Evolutionary conservation across 352 stramenopile genomes (phyloP).

Genomic region (Peronospora destructor): DNA sequence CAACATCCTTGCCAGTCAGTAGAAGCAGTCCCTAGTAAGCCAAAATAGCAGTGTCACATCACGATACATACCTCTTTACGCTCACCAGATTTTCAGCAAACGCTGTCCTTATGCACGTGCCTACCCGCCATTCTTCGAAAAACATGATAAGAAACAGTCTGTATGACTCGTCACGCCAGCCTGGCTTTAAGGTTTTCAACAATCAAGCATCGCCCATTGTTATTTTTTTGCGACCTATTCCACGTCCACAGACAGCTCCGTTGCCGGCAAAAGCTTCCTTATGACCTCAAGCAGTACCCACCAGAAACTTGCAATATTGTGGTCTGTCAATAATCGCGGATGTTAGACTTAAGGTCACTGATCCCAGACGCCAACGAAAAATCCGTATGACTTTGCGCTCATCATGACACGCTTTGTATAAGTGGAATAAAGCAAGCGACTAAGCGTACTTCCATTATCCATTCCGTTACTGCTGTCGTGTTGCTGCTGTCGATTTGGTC

Average conservation of each 20-base stretch:
- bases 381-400: constrained; percentile 75
- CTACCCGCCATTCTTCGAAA: neutral
- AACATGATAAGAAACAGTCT: constrained; percentile 11
- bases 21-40: constrained; percentile 16
- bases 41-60: neutral
- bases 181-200: constrained; percentile 4
- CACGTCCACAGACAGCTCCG: constrained; percentile 16
- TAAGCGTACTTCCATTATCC: neutral
- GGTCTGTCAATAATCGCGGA: constrained; percentile 1
- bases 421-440: neutral
- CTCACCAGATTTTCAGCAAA: too few species aligned
- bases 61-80: too few species aligned
- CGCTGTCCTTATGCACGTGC: constrained; percentile 11
- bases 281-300: constrained; percentile 33
- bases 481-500: constrained; percentile 3
- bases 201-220: constrained; percentile 49
- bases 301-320: too few species aligned
- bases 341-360: constrained; percentile 39
- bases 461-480: neutral
- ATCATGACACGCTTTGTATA: constrained; percentile 53
- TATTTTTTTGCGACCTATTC: constrained; percentile 42
- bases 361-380: constrained; percentile 66
- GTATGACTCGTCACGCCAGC: constrained; percentile 15
- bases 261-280: constrained; percentile 35
- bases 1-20: too few species aligned